Base-by-base conservation (phyloP, 225 moss, liverwort and hornwort genomes). In the Neckera pumila region DNA sequence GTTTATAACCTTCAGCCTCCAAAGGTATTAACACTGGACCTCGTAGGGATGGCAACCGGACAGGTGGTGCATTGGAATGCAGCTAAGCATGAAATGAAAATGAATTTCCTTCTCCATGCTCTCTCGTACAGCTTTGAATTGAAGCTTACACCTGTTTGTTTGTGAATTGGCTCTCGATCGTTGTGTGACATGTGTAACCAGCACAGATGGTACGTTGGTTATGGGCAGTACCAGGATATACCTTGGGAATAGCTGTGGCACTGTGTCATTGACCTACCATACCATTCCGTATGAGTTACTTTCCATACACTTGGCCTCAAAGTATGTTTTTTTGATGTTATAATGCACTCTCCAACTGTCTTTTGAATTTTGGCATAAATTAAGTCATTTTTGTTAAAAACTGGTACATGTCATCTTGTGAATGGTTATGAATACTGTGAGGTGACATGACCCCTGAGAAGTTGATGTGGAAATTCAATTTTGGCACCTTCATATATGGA, bases 1-100 rank as follows among this genome's bases (percentile, higher is more conserved):
- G 77, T 81, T 59, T 82, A 81, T 69, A 69, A 20, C 85, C 89
- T 64, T 85, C 78, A 82, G 54, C 70, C 81, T 87, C 85, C 60
- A 49, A 76, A 65, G 78, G 75, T 90, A 51, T 59, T 26, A 56
- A 64, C 90, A 40, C 76, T 76, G 45, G 85, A 86, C 66, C 74
- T 90, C 82, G 59, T 86, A 53, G 78, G 77, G 65, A 73, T 65
- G 63, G 72, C 57, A 85, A 59, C 51, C 64, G 66, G 73, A 38
- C 65, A 51, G 57, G 3, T 71, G 71, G 71, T 84, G 69, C 84
- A 57, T 70, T 42, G 54, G 14, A 70, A 31, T 83, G 54, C 11
- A 14, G 53, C 51, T 43, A 11, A 33, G 15, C 54, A 14, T 84
- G 57, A 84, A 71, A 66, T 76, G 79, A 60, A 88, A 77, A 30